Evolutionary conservation across 176 grass and related monocot genomes (phyloP).

Genomic region (Oryza nivara): DNA sequence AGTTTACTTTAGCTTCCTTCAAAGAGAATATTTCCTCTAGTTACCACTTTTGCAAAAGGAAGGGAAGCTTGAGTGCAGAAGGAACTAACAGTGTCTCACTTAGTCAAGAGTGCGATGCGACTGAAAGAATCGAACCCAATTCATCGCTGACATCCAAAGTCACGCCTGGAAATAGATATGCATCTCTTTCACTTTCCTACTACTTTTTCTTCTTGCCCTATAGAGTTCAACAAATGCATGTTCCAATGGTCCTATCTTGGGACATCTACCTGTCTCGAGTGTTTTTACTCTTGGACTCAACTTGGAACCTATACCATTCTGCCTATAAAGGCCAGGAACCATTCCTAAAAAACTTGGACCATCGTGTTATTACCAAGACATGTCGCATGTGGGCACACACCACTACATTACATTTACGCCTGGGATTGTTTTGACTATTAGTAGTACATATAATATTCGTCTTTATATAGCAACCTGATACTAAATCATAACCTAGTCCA

Average conservation of each 20-base stretch:
- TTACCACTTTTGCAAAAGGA: not conserved
- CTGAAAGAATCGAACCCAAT: not conserved
- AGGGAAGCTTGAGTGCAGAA: not conserved
- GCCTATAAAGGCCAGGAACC: not conserved
- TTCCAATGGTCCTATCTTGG: not conserved
- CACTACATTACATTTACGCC: no score
- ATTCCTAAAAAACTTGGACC: not conserved
- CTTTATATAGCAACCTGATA: no score
- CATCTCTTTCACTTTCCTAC: not conserved
- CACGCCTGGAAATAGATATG: not conserved
- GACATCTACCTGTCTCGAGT: not conserved
- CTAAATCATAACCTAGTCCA: no score
- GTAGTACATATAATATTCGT: no score
- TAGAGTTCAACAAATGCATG: not conserved
- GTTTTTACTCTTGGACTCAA: not conserved
- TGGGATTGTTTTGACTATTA: no score
- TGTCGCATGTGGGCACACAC: no score
- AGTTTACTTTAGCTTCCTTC: not conserved
- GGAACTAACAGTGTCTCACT: not conserved
- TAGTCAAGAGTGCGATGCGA: not conserved
- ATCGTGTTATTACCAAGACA: no score
- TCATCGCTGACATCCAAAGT: slow-evolving; percentile 1
- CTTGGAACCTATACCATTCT: not conserved
- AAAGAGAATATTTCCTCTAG: not conserved
- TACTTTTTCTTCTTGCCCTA: no score